These are phyloP conservation scores for Skeletonema potamos DNA, from an alignment of 108 stramenopile genomes.

Conservation along the genomic window DNA sequence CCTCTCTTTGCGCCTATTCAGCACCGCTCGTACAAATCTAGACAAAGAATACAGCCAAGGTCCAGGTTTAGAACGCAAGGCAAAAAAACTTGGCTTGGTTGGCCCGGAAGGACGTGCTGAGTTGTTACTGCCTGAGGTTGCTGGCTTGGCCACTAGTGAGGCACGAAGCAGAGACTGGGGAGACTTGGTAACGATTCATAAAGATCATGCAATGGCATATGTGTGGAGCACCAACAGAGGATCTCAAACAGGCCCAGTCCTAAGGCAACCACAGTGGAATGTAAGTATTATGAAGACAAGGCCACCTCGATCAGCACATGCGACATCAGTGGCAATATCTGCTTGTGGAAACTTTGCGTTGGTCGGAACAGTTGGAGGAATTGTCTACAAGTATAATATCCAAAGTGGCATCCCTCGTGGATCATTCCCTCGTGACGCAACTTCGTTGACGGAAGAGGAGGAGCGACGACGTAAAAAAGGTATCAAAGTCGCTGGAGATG, in stretches of 20 bases:
- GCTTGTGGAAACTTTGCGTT: slow-evolving; percentile 88
- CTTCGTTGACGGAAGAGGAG: slow-evolving; percentile 21
- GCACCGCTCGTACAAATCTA: slow-evolving; percentile 73
- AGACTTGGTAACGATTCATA: slow-evolving; percentile 88
- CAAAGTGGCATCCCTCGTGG: slow-evolving; percentile 90
- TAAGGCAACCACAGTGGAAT: slow-evolving; percentile 81
- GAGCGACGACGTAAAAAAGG: slow-evolving; percentile 26
- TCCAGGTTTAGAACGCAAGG: slow-evolving; percentile 70
- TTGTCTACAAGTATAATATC: slow-evolving; percentile 93
- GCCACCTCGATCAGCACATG: slow-evolving; percentile 65
- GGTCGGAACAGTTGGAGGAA: slow-evolving; percentile 93
- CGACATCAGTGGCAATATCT: slow-evolving; percentile 76
- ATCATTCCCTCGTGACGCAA: slow-evolving; percentile 66
- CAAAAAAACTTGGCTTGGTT: slow-evolving; percentile 61
- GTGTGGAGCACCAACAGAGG: slow-evolving; percentile 82
- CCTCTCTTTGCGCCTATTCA: slow-evolving; percentile 76
- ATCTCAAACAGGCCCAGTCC: slow-evolving; percentile 77
- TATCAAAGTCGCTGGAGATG: slow-evolving; percentile 56
- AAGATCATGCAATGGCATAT: slow-evolving; percentile 83
- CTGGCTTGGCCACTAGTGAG: slow-evolving; percentile 64
- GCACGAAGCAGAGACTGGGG: slow-evolving; percentile 80
- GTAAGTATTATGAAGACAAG: slow-evolving; percentile 80
- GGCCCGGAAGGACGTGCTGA: slow-evolving; percentile 54
- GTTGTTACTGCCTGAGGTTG: slow-evolving; percentile 71
- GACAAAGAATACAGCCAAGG: slow-evolving; percentile 90